Conservation (phyloP, 2,329 filamentous ascomycete species). For the Calonectria pauciramosa region DNA sequence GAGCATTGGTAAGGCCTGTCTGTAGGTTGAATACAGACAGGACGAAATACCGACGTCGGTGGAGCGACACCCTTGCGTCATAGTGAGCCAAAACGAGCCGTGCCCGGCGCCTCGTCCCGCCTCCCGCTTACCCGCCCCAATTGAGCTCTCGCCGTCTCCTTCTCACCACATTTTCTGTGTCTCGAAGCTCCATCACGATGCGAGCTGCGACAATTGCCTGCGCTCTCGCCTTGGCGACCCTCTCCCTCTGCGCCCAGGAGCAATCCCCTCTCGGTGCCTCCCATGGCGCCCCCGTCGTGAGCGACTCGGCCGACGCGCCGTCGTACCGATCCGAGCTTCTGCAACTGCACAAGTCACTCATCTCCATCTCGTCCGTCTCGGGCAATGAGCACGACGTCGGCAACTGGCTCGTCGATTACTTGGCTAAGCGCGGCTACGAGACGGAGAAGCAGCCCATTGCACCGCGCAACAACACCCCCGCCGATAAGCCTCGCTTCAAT, state of each 20-base stretch:
- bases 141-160: not conserved
- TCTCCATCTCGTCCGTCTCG: slow-evolving; percentile 79
- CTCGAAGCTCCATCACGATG: slow-evolving; percentile 17
- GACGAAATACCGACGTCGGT: not conserved
- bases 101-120: not conserved
- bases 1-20: not conserved
- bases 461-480: slow-evolving; percentile 47
- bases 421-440: slow-evolving; percentile 63
- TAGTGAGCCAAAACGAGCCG: not conserved
- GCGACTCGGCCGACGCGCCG: slow-evolving; percentile 41
- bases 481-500: slow-evolving; percentile 69
- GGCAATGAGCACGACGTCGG: slow-evolving; percentile 78
- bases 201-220: slow-evolving; percentile 23
- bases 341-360: slow-evolving; percentile 80
- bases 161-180: not conserved
- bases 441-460: slow-evolving; percentile 58
- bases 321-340: slow-evolving; percentile 69
- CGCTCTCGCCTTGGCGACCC: slow-evolving; percentile 26
- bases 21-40: not conserved
- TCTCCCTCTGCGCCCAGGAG: slow-evolving; percentile 15
- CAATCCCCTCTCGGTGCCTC: slow-evolving; percentile 17
- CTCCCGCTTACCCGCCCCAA: not conserved
- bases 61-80: not conserved
- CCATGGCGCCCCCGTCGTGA: slow-evolving; percentile 8
- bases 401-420: slow-evolving; percentile 76